A percentile compares a stretch with the other conserved stretches of the same genome.
Evolutionary conservation across 495 filamentous ascomycete species (phyloP).

Genomic region (Penicillium riverlandense): DNA sequence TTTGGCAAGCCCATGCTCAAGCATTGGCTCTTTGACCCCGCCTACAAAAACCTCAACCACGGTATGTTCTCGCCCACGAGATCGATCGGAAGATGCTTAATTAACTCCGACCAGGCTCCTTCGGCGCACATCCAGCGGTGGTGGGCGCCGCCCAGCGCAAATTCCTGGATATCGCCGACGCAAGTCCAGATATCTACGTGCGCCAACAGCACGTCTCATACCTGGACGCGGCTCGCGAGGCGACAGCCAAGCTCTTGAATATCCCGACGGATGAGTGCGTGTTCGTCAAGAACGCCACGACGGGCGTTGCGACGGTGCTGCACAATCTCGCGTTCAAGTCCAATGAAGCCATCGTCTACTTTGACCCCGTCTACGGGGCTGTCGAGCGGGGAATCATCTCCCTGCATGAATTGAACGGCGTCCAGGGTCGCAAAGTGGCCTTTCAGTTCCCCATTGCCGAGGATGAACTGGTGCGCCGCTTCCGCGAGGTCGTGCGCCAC

Average conservation of each 20-base stretch:
- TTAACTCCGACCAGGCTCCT: slow-evolving; percentile 54
- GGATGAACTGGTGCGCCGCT: slow-evolving; percentile 45
- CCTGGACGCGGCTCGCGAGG: slow-evolving; percentile 56
- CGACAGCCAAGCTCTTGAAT: slow-evolving; percentile 56
- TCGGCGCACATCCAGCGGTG: slow-evolving; percentile 61
- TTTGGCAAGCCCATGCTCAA: slow-evolving; percentile 58
- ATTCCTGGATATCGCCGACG: slow-evolving; percentile 56
- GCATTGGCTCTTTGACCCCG: slow-evolving; percentile 64
- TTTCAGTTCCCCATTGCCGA: slow-evolving; percentile 55
- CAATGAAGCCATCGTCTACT: slow-evolving; percentile 58
- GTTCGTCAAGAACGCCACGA: slow-evolving; percentile 76
- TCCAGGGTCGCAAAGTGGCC: slow-evolving; percentile 30
- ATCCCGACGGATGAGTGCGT: slow-evolving; percentile 58
- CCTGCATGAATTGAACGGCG: slow-evolving; percentile 50
- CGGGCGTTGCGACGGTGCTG: slow-evolving; percentile 72
- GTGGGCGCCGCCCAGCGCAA: slow-evolving; percentile 50
- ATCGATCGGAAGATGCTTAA: not conserved
- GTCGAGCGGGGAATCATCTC: slow-evolving; percentile 66
- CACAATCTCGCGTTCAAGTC: slow-evolving; percentile 56
- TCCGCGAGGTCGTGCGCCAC: slow-evolving; percentile 40
- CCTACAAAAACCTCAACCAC: slow-evolving; percentile 73
- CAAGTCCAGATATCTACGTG: slow-evolving; percentile 65
- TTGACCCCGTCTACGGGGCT: slow-evolving; percentile 70
- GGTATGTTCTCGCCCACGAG: slow-evolving; percentile 40
- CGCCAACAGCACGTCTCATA: slow-evolving; percentile 50